These are phyloP conservation scores for Brassica juncea DNA, from an alignment of 345 rosid species.

Conservation along the genomic window DNA sequence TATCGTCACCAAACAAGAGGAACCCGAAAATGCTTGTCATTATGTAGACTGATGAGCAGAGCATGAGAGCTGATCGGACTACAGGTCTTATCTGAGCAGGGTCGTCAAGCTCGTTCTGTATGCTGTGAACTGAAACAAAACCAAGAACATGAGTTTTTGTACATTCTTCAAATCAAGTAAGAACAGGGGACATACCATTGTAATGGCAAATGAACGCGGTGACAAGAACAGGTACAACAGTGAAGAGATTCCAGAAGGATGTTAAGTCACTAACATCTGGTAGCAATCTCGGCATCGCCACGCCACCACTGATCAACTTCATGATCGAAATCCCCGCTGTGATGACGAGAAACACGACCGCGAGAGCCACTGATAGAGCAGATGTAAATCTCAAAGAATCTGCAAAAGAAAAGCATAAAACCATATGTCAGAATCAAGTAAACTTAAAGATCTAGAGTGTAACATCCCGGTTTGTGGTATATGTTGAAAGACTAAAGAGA, in stretches of 20 bases:
- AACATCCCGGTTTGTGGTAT: no score
- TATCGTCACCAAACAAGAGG: slow-evolving; percentile 71
- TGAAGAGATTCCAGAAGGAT: slow-evolving; percentile 83
- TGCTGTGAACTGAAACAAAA: slow-evolving; percentile 66
- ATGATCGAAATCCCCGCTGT: slow-evolving; percentile 67
- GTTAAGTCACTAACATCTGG: slow-evolving; percentile 67
- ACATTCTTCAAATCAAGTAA: neutral
- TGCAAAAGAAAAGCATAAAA: slow-evolving; percentile 38
- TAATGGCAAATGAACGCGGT: slow-evolving; percentile 89
- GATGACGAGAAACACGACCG: slow-evolving; percentile 76
- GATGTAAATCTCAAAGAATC: slow-evolving; percentile 92
- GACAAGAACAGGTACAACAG: slow-evolving; percentile 86
- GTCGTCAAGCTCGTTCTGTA: slow-evolving; percentile 87
- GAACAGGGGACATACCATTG: slow-evolving; percentile 52
- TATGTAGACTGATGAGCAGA: slow-evolving; percentile 80
- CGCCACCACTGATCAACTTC: slow-evolving; percentile 62
- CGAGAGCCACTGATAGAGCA: slow-evolving; percentile 79
- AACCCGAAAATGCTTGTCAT: slow-evolving; percentile 81
- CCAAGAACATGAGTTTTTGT: neutral
- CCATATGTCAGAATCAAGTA: neutral
- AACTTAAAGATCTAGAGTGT: neutral
- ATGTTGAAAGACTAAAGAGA: no score
- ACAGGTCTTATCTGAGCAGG: slow-evolving; percentile 62
- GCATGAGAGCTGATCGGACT: slow-evolving; percentile 64
- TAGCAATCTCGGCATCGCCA: slow-evolving; percentile 78